Evolutionary conservation across 495 filamentous ascomycete species (phyloP), one percentile per base, ranked within the genome.

Genomic region (Aspergillus cavernicola): DNA sequence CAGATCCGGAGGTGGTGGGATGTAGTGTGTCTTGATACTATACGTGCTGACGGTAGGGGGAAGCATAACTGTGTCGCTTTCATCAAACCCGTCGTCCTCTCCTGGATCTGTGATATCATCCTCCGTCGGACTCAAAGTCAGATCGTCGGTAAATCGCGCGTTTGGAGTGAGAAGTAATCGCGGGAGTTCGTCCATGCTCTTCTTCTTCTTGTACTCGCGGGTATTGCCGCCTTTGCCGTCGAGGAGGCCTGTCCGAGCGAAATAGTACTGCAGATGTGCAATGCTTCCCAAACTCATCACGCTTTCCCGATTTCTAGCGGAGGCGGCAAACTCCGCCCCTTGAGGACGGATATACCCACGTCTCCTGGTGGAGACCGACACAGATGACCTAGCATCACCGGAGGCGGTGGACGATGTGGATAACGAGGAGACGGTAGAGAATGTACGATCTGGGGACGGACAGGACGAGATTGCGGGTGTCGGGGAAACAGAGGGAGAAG

Each of bases 31-130:
- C 58, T 88, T 87, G 58, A 91, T 85, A 56, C 86, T 93, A 68
- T 97, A 98, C 7, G 95, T 97, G 74, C 91, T 96, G 8, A 90
- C 90, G 0, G 93, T 98, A 3, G 93, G 93, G 5, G 93, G 93
- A 12, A 96, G 83, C 85, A 98, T 92, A 33, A 82, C 73, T 22
- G 79, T 74, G 15, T 86, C 82, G 1, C 80, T 80, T 4, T 23
- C 26, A 1, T 80, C 80, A 56, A 74, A 82, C 53, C 72, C 80
- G 42, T 75, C 79, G 9, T 9, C 24, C 18, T 78, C 79, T n/a
- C 79, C 77, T 4, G 62, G 64, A 23, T 78, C 71, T 2, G 50
- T 51, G 13, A 18, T 28, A 4, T 77, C 71, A 40, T 81, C 76
- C 16, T 82, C 81, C 15, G 69, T 67, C 24, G 81, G 87, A 76